These are phyloP conservation scores for Deinandra increscens DNA, from an alignment of 129 eudicot species.

Conservation along the genomic window DNA sequence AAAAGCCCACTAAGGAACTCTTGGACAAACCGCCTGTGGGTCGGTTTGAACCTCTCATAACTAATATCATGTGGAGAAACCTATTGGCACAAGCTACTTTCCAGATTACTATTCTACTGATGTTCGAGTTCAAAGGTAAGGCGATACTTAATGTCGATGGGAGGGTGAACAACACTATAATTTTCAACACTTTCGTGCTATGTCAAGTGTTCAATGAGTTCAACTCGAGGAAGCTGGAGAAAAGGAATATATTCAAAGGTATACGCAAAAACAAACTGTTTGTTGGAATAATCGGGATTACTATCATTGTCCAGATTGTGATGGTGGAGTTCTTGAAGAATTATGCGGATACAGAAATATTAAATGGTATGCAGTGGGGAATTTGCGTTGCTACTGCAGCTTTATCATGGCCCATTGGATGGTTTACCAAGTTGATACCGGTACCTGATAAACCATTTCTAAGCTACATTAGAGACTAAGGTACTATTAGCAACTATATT, in stretches of 20 bases:
- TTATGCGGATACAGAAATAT: conserved; percentile 69
- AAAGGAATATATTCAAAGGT: conserved; percentile 66
- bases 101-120: conserved; percentile 57
- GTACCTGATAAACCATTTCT: conserved; percentile 62
- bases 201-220: conserved; percentile 91
- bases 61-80: conserved; percentile 94
- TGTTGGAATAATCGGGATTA: conserved; percentile 69
- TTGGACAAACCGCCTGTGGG: conserved; percentile 79
- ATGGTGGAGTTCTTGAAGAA: conserved; percentile 83
- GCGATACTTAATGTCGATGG: conserved; percentile 49
- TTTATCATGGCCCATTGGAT: conserved; percentile 76
- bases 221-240: conserved; percentile 73
- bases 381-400: conserved; percentile 61
- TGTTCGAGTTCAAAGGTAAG: conserved; percentile 63
- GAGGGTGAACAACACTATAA: conserved; percentile 57
- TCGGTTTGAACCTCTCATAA: conserved; percentile 70
- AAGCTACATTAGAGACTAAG: conserved; percentile 36
- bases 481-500: neutral
- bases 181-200: conserved; percentile 75
- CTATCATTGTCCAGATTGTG: conserved; percentile 68
- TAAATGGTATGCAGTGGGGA: conserved; percentile 68
- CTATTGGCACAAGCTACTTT: conserved; percentile 62
- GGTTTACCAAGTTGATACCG: conserved; percentile 65
- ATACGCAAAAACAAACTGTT: conserved; percentile 57
- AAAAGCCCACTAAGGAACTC: conserved; percentile 66